Evolutionary conservation across 352 stramenopile genomes (phyloP), one percentile per base, ranked within the genome.

Genomic region (Phytophthora foliorum): DNA sequence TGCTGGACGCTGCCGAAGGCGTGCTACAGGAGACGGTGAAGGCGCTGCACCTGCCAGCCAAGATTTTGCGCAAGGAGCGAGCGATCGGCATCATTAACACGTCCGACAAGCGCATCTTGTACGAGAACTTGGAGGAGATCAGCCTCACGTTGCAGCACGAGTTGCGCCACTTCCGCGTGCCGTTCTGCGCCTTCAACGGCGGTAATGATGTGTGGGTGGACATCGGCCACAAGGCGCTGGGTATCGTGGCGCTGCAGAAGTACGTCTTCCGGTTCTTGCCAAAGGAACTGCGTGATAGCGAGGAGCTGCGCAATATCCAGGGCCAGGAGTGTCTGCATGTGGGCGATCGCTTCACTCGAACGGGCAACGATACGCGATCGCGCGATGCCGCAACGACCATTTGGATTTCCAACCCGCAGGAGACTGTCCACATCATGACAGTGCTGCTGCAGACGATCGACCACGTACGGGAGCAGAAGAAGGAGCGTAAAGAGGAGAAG

Each of bases 181-280:
- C 97, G 10, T 98, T 97, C 67, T 99, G 96, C 68, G 96, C 95
- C 2, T 99, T 99, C 69, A 99, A 99, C 74, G 97, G 97, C 25
- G 97, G 97, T 14, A 93, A 95, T 38, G 97, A 99, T 72, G 94
- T 96, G 42, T 99, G 93, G 93, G 93, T 99, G 14, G 97, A 99
- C 73, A 90, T 98, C 41, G 97, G 97, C n/a, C 97, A 99, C 78
- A 99, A 99, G 75, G 82, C 91, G 10, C 86, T 99, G 22, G 97
- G 91, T 13, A 97, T 99, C 38, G 73, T 92, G 61, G 92, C 97
- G 31, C 77, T 99, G 17, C 89, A 98, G 69, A 85, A 91, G 52
- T 93, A 91, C 49, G 84, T 94, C 11, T 87, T 91, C 54, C 75
- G 81, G 0, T 90, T 91, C 29, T 51, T 93, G 45, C 83, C 84